Percentiles rank a stretch among this genome's conserved stretches.
phyloP scores from a whole-genome alignment of 2,329 filamentous ascomycete species.

The Furcasterigmium furcatum region DNA sequence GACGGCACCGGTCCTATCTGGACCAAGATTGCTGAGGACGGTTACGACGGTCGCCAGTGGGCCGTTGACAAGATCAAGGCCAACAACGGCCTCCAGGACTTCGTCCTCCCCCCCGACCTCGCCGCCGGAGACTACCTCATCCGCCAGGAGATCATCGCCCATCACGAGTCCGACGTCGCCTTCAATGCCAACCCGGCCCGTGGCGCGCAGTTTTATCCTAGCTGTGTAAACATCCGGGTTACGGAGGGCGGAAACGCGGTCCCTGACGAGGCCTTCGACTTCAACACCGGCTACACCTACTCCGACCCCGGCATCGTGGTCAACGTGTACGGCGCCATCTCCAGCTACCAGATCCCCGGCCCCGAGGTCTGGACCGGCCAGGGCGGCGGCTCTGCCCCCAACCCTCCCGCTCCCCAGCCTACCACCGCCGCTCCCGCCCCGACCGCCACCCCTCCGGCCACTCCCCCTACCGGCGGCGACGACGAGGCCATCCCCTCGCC shows the following conservation, averaged over 20 bases:
- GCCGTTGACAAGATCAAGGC: conserved; percentile 40
- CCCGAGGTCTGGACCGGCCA: conserved; percentile 25
- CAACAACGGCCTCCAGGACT: conserved; percentile 44
- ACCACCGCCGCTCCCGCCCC: conserved; percentile 5
- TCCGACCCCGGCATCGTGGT: conserved; percentile 55
- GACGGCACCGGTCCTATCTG: conserved; percentile 48
- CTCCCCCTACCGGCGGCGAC: not conserved
- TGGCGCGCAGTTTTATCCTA: conserved; percentile 52
- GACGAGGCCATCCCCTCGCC: not conserved
- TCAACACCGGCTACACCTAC: conserved; percentile 52
- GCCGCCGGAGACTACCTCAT: conserved; percentile 50
- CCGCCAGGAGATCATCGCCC: conserved; percentile 53
- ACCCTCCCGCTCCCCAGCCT: conserved; percentile 7
- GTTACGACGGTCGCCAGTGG: conserved; percentile 36
- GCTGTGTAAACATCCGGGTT: conserved; percentile 59
- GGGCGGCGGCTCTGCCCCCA: conserved; percentile 12
- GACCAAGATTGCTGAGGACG: conserved; percentile 39
- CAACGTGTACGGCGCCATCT: conserved; percentile 48
- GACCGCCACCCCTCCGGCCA: not conserved
- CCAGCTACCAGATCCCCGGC: conserved; percentile 29
- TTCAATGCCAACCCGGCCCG: conserved; percentile 26
- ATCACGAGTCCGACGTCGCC: conserved; percentile 39
- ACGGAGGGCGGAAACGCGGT: conserved; percentile 48
- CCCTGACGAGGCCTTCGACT: conserved; percentile 38
- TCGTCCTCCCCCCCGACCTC: conserved; percentile 41